Evolutionary conservation across 176 grass and related monocot genomes (phyloP).

Genomic region (Canna indica): DNA sequence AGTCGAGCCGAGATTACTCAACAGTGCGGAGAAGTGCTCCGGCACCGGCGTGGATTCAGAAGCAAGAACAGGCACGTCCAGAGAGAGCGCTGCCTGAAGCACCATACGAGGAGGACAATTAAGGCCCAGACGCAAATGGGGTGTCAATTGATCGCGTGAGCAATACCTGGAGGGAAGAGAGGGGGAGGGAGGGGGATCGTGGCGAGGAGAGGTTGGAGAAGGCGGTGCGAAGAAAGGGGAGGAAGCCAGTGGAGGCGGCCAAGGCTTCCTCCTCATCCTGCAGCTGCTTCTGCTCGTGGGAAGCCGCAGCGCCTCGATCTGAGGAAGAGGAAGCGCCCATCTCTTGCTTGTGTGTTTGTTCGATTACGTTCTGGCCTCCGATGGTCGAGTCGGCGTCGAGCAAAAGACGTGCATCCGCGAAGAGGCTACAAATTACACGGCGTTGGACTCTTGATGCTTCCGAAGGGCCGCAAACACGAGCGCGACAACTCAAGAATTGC

Average conservation of each 20-base stretch:
- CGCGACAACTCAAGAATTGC: no score
- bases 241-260: slow-evolving; percentile 46
- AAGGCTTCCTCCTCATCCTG: slow-evolving; percentile 49
- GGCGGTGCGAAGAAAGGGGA: slow-evolving; percentile 42
- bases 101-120: neutral
- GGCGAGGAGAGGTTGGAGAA: slow-evolving; percentile 43
- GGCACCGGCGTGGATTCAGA: slow-evolving; percentile 29
- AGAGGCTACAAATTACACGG: no score
- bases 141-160: neutral
- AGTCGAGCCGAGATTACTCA: slow-evolving; percentile 32
- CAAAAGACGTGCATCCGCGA: neutral
- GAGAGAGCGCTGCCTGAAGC: slow-evolving; percentile 25
- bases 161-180: slow-evolving; percentile 40
- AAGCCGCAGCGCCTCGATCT: slow-evolving; percentile 21
- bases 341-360: neutral
- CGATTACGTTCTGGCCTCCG: no score
- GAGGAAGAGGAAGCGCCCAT: slow-evolving; percentile 64
- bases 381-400: neutral
- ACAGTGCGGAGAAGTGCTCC: slow-evolving; percentile 30
- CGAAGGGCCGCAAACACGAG: no score
- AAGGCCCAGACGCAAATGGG: neutral
- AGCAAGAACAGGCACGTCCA: slow-evolving; percentile 26
- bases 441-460: no score
- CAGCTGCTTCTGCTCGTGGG: slow-evolving; percentile 28
- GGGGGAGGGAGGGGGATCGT: slow-evolving; percentile 12